Percentiles rank a stretch among this genome's conserved stretches.
Evolutionary conservation across 305 asterid species (phyloP).

Genomic region (Striga hermonthica): DNA sequence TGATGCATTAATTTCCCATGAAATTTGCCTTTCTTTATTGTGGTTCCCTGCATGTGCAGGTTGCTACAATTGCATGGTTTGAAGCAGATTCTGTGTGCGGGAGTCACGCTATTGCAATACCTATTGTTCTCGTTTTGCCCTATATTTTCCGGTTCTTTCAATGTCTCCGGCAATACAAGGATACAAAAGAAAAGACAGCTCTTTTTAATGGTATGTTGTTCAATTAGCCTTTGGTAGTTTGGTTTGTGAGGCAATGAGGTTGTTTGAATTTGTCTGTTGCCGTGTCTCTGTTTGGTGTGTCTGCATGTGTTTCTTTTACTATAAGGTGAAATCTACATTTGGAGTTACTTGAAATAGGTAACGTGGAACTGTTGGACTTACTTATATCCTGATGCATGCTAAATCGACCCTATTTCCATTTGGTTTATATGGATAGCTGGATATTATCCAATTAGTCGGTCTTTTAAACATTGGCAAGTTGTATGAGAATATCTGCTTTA

Average conservation of each 20-base stretch:
- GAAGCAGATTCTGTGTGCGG: constrained; percentile 99
- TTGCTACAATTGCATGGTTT: constrained; percentile 99
- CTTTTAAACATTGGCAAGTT: neutral
- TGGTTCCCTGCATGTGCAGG: constrained; percentile 55
- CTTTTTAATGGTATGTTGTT: constrained; percentile 72
- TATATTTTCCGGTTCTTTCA: constrained; percentile 91
- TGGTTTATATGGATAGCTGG: neutral
- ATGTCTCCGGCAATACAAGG: constrained; percentile 94
- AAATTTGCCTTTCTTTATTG: constrained; percentile 30
- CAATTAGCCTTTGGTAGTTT: constrained; percentile 1
- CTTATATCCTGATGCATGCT: neutral
- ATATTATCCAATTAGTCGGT: neutral
- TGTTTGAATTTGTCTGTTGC: too few relatives aligned
- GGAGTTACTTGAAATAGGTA: neutral
- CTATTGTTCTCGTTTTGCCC: constrained; percentile 87
- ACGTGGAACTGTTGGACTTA: neutral
- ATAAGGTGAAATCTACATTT: neutral
- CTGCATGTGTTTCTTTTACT: neutral
- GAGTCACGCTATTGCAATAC: constrained; percentile 93
- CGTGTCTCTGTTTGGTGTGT: too few relatives aligned
- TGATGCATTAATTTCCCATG: constrained; percentile 11
- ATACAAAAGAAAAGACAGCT: constrained; percentile 74
- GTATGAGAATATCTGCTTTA: constrained; percentile 1
- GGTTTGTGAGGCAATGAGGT: too few relatives aligned
- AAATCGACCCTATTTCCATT: neutral